Conservation (phyloP, 2,329 filamentous ascomycete genomes). For the Epichloe coenophiala region DNA sequence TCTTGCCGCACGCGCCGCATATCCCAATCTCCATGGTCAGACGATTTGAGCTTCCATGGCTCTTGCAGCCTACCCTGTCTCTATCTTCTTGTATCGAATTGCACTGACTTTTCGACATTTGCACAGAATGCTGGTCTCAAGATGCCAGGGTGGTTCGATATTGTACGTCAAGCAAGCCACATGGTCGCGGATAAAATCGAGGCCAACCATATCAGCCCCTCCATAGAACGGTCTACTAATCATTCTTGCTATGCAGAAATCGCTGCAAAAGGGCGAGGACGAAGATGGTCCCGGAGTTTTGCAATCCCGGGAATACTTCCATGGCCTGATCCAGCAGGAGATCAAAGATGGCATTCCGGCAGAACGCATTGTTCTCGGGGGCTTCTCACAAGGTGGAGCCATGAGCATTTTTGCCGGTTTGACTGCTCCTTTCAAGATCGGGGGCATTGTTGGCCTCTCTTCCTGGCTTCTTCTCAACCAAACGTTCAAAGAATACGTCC, state of each 20-base stretch:
- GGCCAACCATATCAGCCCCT: neutral
- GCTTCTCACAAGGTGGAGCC: slow-evolving; percentile 74
- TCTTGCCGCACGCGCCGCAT: slow-evolving; percentile 79
- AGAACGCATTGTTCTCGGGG: slow-evolving; percentile 73
- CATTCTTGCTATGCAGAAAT: slow-evolving; percentile 13
- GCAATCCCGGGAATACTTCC: slow-evolving; percentile 49
- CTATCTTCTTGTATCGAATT: neutral
- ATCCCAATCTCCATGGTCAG: slow-evolving; percentile 64
- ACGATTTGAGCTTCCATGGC: neutral
- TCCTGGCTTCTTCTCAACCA: slow-evolving; percentile 59
- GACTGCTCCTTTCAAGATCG: slow-evolving; percentile 58
- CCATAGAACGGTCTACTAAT: neutral
- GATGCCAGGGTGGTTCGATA: slow-evolving; percentile 85
- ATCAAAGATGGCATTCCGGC: slow-evolving; percentile 67
- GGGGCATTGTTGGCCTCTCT: slow-evolving; percentile 71
- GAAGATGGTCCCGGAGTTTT: slow-evolving; percentile 61
- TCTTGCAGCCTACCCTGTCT: neutral
- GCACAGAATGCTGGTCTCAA: slow-evolving; percentile 56
- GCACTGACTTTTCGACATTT: neutral
- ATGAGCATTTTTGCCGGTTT: slow-evolving; percentile 70
- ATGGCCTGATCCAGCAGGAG: slow-evolving; percentile 64
- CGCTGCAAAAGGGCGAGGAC: slow-evolving; percentile 19
- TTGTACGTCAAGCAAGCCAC: slow-evolving; percentile 33
- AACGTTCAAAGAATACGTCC: slow-evolving; percentile 27
- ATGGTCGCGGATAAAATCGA: neutral